Percentiles rank a stretch among this genome's conserved stretches.
Evolutionary conservation across 1,284 basidiomycete genomes (phyloP).

Genomic region (Puccinia brachypodii): DNA sequence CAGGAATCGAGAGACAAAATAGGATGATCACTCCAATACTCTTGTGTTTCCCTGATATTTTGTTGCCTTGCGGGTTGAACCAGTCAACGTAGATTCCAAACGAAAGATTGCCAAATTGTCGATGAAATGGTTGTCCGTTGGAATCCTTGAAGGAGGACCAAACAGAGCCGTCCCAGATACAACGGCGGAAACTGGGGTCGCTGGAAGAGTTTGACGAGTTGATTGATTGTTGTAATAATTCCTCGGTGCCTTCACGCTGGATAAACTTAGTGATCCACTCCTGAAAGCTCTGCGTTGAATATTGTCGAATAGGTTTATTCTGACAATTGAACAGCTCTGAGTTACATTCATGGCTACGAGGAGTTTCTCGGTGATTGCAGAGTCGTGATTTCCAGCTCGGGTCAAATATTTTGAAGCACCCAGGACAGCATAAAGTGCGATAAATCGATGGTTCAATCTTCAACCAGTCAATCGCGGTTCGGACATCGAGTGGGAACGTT

Average conservation of each 20-base stretch:
- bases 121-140: neutral
- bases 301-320: constrained; percentile 25
- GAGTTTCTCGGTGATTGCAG: constrained; percentile 15
- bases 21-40: constrained; percentile 33
- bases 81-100: constrained; percentile 40
- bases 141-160: constrained; percentile 19
- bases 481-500: constrained; percentile 12
- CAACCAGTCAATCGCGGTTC: constrained; percentile 22
- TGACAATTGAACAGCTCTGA: neutral
- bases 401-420: constrained; percentile 26
- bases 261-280: constrained; percentile 26
- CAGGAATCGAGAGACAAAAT: constrained; percentile 39
- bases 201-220: neutral
- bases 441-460: constrained; percentile 23
- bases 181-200: neutral
- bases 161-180: constrained; percentile 23
- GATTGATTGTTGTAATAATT: neutral
- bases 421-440: constrained; percentile 13
- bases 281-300: constrained; percentile 32
- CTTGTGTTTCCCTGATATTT: constrained; percentile 38
- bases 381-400: neutral
- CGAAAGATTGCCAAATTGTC: constrained; percentile 14
- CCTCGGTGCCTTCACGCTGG: constrained; percentile 17
- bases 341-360: constrained; percentile 19
- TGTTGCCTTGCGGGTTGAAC: constrained; percentile 40